A percentile compares a stretch with the other conserved stretches of the same genome.
Conservation (phyloP, 148 eudicot species). For the Drosera capensis region DNA sequence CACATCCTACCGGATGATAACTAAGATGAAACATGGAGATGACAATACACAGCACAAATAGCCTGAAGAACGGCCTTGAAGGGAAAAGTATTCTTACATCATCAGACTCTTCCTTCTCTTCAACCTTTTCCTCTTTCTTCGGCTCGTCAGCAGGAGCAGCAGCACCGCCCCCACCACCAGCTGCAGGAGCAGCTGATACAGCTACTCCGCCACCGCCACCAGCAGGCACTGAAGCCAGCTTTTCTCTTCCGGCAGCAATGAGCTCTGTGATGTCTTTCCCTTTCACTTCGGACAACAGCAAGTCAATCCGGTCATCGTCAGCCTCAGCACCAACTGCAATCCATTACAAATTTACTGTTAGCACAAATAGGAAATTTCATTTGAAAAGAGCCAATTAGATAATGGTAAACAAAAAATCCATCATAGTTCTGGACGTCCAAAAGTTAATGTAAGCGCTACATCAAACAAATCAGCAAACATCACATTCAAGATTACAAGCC, state of each 20-base stretch:
- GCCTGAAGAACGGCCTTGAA: not conserved
- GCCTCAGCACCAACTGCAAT: slow-evolving; percentile 35
- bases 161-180: slow-evolving; percentile 8
- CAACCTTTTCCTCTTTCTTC: slow-evolving; percentile 38
- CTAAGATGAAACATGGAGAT: not conserved
- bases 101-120: slow-evolving; percentile 50
- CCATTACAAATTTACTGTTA: not conserved
- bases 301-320: slow-evolving; percentile 28
- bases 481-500: no score
- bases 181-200: slow-evolving; percentile 13
- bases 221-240: slow-evolving; percentile 49
- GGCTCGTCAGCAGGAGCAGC: slow-evolving; percentile 33
- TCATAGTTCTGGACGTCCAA: no score
- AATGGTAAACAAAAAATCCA: no score
- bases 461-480: no score
- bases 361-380: not conserved
- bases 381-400: no score
- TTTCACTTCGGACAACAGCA: slow-evolving; percentile 31
- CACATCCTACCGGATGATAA: no score
- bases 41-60: not conserved
- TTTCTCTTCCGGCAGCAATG: slow-evolving; percentile 44
- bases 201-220: slow-evolving; percentile 41
- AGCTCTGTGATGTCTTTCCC: slow-evolving; percentile 44
- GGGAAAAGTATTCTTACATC: slow-evolving; percentile 4
- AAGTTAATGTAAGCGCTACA: no score